A percentile compares a stretch with the other conserved stretches of the same genome.
phyloP scores from a whole-genome alignment of 2,329 filamentous ascomycete genomes.

The Calonectria henricotiae region DNA sequence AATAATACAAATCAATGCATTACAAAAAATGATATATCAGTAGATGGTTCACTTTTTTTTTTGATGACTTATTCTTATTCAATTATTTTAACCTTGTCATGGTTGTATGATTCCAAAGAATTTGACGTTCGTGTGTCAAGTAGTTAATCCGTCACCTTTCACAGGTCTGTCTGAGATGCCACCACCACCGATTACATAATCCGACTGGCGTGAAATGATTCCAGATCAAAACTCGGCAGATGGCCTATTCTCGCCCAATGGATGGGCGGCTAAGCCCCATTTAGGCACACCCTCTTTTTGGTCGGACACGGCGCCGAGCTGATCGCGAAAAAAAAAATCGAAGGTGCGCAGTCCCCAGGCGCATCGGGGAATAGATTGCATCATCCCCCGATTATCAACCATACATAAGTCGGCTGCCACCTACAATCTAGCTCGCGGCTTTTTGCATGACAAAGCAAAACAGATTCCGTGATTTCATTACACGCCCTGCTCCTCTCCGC shows the following conservation, averaged over 20 bases:
- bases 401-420: conserved; percentile 22
- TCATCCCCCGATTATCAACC: conserved; percentile 44
- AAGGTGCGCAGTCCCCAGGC: conserved; percentile 6
- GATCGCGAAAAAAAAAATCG: conserved; percentile 5
- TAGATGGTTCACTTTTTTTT: too few species aligned
- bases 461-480: not conserved
- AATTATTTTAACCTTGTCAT: too few species aligned
- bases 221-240: conserved; percentile 4
- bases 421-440: conserved; percentile 9
- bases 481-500: not conserved
- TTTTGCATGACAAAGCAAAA: conserved; percentile 46
- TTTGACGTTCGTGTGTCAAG: too few species aligned
- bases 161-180: too few species aligned
- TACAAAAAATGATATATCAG: too few species aligned
- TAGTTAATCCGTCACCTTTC: too few species aligned
- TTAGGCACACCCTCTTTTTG: conserved; percentile 7
- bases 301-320: not conserved
- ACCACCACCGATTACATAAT: conserved; percentile 5
- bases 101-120: too few species aligned
- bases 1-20: too few species aligned
- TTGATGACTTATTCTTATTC: too few species aligned
- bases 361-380: conserved; percentile 45
- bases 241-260: not conserved
- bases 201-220: conserved; percentile 7
- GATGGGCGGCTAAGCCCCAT: conserved; percentile 17